Evolutionary conservation across 805 yeast genomes (phyloP).

Genomic region (Kuraishia borneana): DNA sequence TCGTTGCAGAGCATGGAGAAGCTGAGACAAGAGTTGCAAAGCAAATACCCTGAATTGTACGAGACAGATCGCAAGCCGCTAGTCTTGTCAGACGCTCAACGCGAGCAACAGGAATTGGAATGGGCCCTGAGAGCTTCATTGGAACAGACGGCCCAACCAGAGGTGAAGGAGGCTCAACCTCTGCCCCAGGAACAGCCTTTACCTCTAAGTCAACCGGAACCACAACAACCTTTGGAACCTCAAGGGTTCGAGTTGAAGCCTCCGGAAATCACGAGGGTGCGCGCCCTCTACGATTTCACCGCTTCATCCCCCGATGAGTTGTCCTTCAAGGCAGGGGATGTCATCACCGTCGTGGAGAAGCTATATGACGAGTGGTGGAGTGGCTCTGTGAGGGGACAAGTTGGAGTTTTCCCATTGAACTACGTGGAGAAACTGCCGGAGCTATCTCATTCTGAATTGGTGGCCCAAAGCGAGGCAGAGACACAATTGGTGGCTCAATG

Average conservation of each 20-base stretch:
- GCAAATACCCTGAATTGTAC: conserved; percentile 24
- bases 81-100: conserved; percentile 34
- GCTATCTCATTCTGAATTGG: conserved; percentile 49
- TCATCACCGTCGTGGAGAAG: conserved; percentile 76
- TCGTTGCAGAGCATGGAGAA: conserved; percentile 61
- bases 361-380: conserved; percentile 95
- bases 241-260: conserved; percentile 10
- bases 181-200: conserved; percentile 5
- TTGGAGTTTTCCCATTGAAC: conserved; percentile 87
- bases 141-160: conserved; percentile 30
- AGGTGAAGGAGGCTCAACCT: background rate
- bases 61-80: conserved; percentile 37
- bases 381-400: conserved; percentile 70
- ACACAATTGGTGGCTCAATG: conserved; percentile 38
- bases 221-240: conserved; percentile 6
- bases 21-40: conserved; percentile 38
- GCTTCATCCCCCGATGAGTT: conserved; percentile 80
- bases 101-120: conserved; percentile 74
- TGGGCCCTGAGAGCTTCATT: conserved; percentile 67
- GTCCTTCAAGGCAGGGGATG: conserved; percentile 78
- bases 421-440: conserved; percentile 75
- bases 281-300: conserved; percentile 74
- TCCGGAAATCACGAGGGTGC: conserved; percentile 47
- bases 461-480: conserved; percentile 39
- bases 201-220: conserved; percentile 9